Base-by-base conservation (phyloP, 768 basidiomycete species). In the Hortiboletus flavorubellus region DNA sequence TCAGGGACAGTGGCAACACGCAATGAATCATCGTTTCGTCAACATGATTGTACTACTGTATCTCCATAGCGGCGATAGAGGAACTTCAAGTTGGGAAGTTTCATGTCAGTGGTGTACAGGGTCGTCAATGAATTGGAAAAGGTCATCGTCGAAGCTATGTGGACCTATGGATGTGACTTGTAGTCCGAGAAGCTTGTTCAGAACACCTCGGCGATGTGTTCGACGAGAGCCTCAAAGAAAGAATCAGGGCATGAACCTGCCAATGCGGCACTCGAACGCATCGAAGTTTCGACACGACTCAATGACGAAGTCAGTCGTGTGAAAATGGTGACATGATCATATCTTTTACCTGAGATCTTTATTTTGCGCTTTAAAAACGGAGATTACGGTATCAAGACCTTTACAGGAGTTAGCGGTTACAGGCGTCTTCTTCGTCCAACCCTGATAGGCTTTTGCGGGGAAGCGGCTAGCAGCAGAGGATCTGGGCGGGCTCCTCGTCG, bases 401-500 rank as follows among this genome's bases (percentile, higher is more conserved):
- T 42, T 41, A 47, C 58, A 60, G 67, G 69, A 54, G 63, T 68
- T 69, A 67, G 57, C 71, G 67, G 62, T 56, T 30, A 54, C 44
- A 35, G 37, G 31, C 37, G 15, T 49, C 46, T 58, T 59, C 59
- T 62, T 59, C 59, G 56, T 54, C 64, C 65, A 51, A 58, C 59
- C 56, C 48, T 70, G 70, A 71, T 71, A 71, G 70, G 70, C 70
- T 61, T 71, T 71, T 62, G 55, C 70, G 70, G 70, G 68, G 62
- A 62, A 56, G 33, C 53, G 52, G 51, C 40, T 58, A 59, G 59
- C 51, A 44, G 49, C 31, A 35, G 47, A 51, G 50, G 46, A 59
- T 52, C 34, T 21, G 51, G 46, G 37, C 33, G 39, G 29, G 21
- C 9, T 51, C 40, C 44, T 42, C 38, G 44, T 49, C 16, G 14